These are phyloP conservation scores for Rhodocollybia butyracea DNA, from an alignment of 768 basidiomycete genomes.

Conservation along the genomic window DNA sequence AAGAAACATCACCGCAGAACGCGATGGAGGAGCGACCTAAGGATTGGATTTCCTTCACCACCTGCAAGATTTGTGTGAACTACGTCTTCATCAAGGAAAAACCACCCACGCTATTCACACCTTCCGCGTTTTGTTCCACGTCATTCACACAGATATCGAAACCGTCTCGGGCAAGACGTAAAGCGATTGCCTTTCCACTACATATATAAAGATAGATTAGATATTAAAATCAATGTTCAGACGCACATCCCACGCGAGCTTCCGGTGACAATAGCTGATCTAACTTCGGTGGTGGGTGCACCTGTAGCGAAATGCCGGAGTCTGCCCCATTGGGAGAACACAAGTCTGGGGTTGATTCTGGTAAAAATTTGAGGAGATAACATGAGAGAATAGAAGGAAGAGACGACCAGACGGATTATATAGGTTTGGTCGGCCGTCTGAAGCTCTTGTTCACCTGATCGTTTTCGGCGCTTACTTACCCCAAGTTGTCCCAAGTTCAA, in stretches of 20 bases:
- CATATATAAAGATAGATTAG: background rate
- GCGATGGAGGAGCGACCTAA: constrained; percentile 4
- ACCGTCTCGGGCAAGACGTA: constrained; percentile 31
- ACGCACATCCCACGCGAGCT: constrained; percentile 11
- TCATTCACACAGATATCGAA: constrained; percentile 34
- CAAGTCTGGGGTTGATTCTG: too few species aligned
- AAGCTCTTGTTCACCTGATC: too few species aligned
- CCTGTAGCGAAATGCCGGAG: too few species aligned
- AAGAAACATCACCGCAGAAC: constrained; percentile 7
- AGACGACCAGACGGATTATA: too few species aligned
- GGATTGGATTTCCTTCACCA: constrained; percentile 8
- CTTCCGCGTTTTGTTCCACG: constrained; percentile 14
- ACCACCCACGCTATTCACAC: constrained; percentile 12
- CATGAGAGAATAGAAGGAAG: background rate
- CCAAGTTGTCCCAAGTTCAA: too few species aligned
- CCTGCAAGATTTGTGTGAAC: background rate
- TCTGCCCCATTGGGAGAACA: too few species aligned
- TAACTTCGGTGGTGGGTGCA: background rate
- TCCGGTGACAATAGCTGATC: constrained; percentile 12
- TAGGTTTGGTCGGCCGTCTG: too few species aligned
- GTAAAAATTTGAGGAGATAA: background rate
- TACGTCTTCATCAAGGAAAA: background rate
- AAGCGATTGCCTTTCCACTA: constrained; percentile 31
- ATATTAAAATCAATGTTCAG: background rate
- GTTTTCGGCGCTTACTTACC: too few species aligned